These are phyloP conservation scores for Mycena leptocephala DNA, from an alignment of 768 basidiomycete species.

Conservation along the genomic window DNA sequence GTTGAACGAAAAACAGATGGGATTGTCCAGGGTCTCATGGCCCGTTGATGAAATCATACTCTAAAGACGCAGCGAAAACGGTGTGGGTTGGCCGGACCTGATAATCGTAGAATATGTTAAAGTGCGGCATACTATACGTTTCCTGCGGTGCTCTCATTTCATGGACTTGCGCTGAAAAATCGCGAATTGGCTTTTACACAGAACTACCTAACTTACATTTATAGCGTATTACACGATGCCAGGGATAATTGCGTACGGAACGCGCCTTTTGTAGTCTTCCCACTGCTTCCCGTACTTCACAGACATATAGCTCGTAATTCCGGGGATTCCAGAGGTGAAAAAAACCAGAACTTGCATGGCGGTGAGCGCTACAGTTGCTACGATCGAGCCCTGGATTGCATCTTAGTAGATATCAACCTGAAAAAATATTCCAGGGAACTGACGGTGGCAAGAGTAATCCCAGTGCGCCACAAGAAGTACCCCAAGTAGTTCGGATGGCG, in stretches of 20 bases:
- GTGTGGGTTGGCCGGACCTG: too few species aligned
- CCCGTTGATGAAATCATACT: too few species aligned
- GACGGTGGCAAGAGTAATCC: conserved; percentile 38
- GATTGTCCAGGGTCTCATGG: too few species aligned
- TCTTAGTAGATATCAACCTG: not conserved
- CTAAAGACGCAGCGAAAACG: too few species aligned
- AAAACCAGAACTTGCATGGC: not conserved
- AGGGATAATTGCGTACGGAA: conserved; percentile 30
- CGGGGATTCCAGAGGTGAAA: not conserved
- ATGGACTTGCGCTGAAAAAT: too few species aligned
- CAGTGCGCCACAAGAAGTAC: conserved; percentile 41
- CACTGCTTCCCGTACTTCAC: conserved; percentile 22
- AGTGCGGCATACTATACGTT: too few species aligned
- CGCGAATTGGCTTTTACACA: too few species aligned
- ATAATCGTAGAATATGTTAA: too few species aligned
- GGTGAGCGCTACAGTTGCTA: conserved; percentile 1
- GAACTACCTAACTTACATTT: not conserved
- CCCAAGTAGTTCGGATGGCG: conserved; percentile 45
- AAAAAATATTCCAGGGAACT: not conserved
- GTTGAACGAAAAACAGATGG: too few species aligned
- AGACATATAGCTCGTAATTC: conserved; percentile 10
- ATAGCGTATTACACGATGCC: conserved; percentile 17
- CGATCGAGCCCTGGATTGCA: conserved; percentile 21
- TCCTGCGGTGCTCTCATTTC: too few species aligned
- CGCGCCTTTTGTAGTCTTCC: conserved; percentile 23